Evolutionary conservation across 129 eudicot genomes (phyloP), one percentile per base, ranked within the genome.

Genomic region (Flaveria bidentis): DNA sequence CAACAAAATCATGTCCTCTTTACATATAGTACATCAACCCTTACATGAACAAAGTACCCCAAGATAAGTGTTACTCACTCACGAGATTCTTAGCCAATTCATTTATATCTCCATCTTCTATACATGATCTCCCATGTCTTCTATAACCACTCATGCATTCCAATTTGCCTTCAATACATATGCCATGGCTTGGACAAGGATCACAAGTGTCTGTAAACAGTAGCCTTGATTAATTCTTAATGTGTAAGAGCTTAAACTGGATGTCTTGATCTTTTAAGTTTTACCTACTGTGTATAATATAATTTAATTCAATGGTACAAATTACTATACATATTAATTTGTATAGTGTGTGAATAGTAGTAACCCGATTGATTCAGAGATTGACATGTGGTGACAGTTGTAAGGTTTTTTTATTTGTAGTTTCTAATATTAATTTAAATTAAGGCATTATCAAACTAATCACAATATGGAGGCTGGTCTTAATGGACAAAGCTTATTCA

Each of bases 111-210:
- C 93, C 93, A 76, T 91, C 99, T 84, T 95, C 97, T 58, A 91
- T 75, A 72, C 99, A 95, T 65, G 80, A 56, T 26, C 72, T 91
- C 73, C 97, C 99, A 36, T 86, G 88, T 73, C 83, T 86, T 84
- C 82, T 78, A 72, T 91, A 91, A 42, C 97, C 97, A 56, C 70
- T 69, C 68, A 23, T 51, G 74, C 99, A 95, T 76, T 87, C 94
- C 81, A 95, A 83, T 75, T 91, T 85, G 18, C 97, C 97, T 45
- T 83, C 83, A 73, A 78, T 64, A 77, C 99, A 95, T 62, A 81
- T 71, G 73, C 99, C 99, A 87, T 91, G 80, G 68, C 73, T 79
- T 52, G 99, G 99, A 85, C 99, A 95, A 69, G 97, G 92, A 75
- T 87, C 87, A 74, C 99, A 95, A 71, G 56, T 53, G 65, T 87